phyloP scores from a whole-genome alignment of 257 asterid species.

The Solanum chiquidenum region DNA sequence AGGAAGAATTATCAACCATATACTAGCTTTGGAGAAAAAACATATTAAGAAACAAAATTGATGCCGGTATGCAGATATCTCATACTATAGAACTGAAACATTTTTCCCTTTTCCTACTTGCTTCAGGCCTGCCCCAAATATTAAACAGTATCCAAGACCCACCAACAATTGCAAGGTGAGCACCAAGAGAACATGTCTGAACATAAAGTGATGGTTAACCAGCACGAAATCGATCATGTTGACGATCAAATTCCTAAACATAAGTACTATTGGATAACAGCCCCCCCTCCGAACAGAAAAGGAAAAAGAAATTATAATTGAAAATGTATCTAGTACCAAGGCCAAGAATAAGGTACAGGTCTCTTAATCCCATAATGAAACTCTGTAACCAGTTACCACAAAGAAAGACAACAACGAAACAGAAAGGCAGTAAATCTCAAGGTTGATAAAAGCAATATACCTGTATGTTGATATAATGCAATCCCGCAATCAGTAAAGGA shows the following conservation, averaged over 20 bases:
- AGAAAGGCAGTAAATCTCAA: not conserved
- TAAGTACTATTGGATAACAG: not conserved
- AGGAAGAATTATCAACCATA: not conserved
- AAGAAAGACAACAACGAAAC: not conserved
- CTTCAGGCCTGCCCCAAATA: not conserved
- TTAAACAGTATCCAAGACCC: not conserved
- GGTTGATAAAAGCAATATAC: conserved; percentile 25
- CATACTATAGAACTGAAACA: not conserved
- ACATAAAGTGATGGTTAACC: not conserved
- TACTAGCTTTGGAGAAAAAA: not conserved
- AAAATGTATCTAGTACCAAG: not conserved
- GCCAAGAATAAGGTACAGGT: not conserved
- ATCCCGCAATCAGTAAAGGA: conserved; percentile 60
- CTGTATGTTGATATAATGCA: conserved; percentile 70
- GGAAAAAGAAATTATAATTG: not conserved
- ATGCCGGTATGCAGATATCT: not conserved
- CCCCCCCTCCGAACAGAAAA: not conserved
- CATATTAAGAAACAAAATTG: not conserved
- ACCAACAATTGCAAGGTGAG: not conserved
- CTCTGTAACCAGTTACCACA: not conserved
- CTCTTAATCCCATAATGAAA: not conserved
- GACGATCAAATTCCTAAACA: not conserved
- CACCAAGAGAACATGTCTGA: not conserved
- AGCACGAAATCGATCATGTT: not conserved
- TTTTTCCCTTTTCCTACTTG: not conserved